phyloP scores from a whole-genome alignment of 2,329 filamentous ascomycete species.

The Myriangium duriaei region DNA sequence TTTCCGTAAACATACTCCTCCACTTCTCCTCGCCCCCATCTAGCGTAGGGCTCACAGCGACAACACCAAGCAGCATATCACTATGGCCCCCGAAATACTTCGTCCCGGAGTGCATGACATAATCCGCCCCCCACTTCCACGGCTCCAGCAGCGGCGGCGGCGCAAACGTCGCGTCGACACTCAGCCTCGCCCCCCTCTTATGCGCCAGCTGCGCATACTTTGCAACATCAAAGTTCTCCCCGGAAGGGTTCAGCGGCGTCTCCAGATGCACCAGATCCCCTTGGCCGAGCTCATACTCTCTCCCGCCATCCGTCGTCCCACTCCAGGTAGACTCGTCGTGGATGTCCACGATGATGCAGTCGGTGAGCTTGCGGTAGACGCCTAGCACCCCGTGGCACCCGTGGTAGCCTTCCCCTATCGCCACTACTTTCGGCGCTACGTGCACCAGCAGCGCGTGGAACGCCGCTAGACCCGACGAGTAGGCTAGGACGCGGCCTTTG shows the following conservation, averaged over 20 bases:
- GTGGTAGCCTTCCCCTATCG: constrained; percentile 80
- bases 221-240: constrained; percentile 62
- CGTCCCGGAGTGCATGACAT: constrained; percentile 84
- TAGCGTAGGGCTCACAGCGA: constrained; percentile 45
- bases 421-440: constrained; percentile 69
- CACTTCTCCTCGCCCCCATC: constrained; percentile 9
- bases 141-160: constrained; percentile 84
- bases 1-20: constrained; percentile 50
- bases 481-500: constrained; percentile 58
- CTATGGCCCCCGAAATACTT: constrained; percentile 96
- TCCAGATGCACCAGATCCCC: constrained; percentile 87
- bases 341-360: constrained; percentile 59
- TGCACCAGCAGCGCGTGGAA: constrained; percentile 81
- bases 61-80: constrained; percentile 79
- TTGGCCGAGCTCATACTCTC: constrained; percentile 50
- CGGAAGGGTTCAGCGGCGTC: constrained; percentile 85
- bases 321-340: constrained; percentile 27
- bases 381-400: constrained; percentile 78
- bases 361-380: constrained; percentile 62
- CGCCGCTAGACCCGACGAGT: constrained; percentile 72
- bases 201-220: constrained; percentile 62
- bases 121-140: constrained; percentile 66
- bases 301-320: constrained; percentile 38
- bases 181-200: constrained; percentile 58
- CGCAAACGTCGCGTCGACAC: constrained; percentile 84